A percentile compares a stretch with the other conserved stretches of the same genome.
These are phyloP conservation scores for Neofusicoccum umdonicola DNA, from an alignment of 2,329 filamentous ascomycete genomes.

Conservation along the genomic window DNA sequence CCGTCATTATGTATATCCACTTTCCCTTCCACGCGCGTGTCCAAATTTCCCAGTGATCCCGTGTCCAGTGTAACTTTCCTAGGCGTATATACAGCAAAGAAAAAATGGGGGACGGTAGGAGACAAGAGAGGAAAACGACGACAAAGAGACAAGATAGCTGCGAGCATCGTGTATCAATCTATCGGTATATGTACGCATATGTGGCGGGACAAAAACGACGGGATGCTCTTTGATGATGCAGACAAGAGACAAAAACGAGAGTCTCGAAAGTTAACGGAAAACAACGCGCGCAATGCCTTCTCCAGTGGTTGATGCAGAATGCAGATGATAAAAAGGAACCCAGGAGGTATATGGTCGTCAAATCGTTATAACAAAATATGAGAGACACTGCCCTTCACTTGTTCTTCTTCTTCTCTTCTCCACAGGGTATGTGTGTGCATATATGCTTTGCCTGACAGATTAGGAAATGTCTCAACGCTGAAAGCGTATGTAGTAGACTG, in stretches of 20 bases:
- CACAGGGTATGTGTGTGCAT: neutral
- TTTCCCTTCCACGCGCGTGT: no score
- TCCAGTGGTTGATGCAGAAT: neutral
- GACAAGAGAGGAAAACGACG: neutral
- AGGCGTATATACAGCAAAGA: neutral
- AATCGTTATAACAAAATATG: neutral
- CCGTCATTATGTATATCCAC: neutral
- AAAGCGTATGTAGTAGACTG: neutral
- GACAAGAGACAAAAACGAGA: neutral
- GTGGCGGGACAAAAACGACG: neutral
- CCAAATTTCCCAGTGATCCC: no score
- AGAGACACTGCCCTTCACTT: neutral
- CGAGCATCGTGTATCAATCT: neutral
- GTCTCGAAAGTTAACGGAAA: neutral
- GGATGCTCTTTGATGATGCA: neutral
- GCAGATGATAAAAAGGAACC: neutral
- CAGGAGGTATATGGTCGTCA: conserved; percentile 11
- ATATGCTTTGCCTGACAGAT: neutral
- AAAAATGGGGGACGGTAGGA: neutral
- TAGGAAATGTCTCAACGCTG: conserved; percentile 4
- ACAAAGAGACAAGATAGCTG: neutral
- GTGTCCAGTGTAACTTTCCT: no score
- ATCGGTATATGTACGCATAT: neutral
- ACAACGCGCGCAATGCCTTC: neutral
- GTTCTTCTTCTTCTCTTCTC: neutral